Base-by-base conservation (phyloP, 768 basidiomycete species). In the Scleroderma citrinum region DNA sequence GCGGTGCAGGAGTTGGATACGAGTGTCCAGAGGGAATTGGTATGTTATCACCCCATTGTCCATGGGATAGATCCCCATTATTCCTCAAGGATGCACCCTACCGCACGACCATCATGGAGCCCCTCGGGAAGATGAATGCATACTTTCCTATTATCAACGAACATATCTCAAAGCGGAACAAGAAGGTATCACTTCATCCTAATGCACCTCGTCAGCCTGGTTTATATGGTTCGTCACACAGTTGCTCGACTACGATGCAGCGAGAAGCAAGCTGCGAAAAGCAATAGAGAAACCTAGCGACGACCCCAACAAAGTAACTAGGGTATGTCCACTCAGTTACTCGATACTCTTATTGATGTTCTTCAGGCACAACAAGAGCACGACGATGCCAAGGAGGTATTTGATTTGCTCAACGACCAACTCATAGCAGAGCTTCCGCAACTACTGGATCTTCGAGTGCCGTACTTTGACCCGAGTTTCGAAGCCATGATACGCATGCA, bases 401-500 rank as follows among this genome's bases (percentile, higher is more conserved):
- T 94, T 65, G 88, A 95, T 51, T 69, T 91, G 61, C 76, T 99
- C 56, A 98, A 99, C 64, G 83, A 88, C 35, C 92, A 97, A 59
- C 82, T 98, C 59, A 86, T 95, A 56, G 69, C 75, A 23, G 96
- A 98, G 59, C 75, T 99, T 14, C 96, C 96, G 0, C 84, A 94
- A 57, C 72, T 99, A 36, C 80, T 98, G 44, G 94, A 97, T 60
- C 81, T 97, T 17, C 89, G 96, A 34, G 88, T 99, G 21, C 96
- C 96, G 0, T 99, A 91, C 76, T 94, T 98, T 55, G 96, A 98
- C 66, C 96, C 96, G 5, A 93, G 89, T 57, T 98, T 98, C 64
- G 96, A 98, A 70, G 91, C 95, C 40, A 98, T 98, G 95, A 92
- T 93, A 55, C 81, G 96, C 26, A 90, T 96, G 82, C 96, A 99